A percentile compares a stretch with the other conserved stretches of the same genome.
These are phyloP conservation scores for Vitis rupestris DNA, from an alignment of 164 flowering plant genomes.

Conservation along the genomic window DNA sequence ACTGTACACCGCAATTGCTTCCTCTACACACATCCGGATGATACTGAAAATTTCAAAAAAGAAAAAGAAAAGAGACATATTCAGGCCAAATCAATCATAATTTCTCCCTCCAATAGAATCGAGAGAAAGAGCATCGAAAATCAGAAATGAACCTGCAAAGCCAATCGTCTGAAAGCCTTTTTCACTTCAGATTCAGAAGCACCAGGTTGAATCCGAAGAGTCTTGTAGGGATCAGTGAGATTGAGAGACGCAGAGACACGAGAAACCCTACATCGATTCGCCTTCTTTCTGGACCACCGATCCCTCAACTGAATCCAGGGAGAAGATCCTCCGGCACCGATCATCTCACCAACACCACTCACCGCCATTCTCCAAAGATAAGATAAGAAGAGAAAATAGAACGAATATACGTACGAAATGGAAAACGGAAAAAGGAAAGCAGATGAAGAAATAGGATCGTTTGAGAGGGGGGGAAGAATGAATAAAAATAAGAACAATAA, in stretches of 20 bases:
- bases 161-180: constrained; percentile 81
- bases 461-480: no score
- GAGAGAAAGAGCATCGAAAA: background rate
- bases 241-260: constrained; percentile 24
- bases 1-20: constrained; percentile 68
- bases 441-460: no score
- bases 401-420: no score
- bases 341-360: no score
- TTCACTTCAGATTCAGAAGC: constrained; percentile 87
- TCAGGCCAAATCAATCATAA: background rate
- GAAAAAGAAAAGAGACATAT: background rate
- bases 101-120: background rate
- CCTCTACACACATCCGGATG: constrained; percentile 98
- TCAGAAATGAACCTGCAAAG: constrained; percentile 49
- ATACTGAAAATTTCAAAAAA: constrained; percentile 55
- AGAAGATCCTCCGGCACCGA: background rate
- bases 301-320: constrained; percentile 22
- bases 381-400: no score
- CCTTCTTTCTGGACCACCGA: constrained; percentile 9
- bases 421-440: no score
- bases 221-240: constrained; percentile 60
- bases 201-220: constrained; percentile 59
- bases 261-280: constrained; percentile 16
- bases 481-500: no score
- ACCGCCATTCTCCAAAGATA: no score